Base-by-base conservation (phyloP, 768 basidiomycete species). In the Amylocystis lapponica region DNA sequence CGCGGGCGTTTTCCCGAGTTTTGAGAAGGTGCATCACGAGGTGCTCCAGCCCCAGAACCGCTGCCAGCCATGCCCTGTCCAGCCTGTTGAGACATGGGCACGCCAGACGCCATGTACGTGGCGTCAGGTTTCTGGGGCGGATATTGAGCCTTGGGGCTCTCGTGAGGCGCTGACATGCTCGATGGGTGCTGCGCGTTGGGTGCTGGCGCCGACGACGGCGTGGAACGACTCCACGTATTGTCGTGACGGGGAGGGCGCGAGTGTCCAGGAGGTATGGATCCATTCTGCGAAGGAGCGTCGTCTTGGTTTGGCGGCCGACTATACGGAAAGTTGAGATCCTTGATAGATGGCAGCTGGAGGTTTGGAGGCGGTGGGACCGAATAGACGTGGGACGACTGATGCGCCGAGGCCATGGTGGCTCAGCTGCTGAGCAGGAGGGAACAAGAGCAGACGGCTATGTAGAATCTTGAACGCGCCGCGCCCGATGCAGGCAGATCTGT, bases 401-500 rank as follows among this genome's bases (percentile, higher is more conserved):
- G 72, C 39, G 74, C 64, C 54, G 74, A 74, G 55, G 73, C 68
- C 74, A 78, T 79, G 50, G 50, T 44, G 54, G 53, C 51, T 58
- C 55, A 56, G 59, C 62, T 58, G 60, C 25, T 60, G 56, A 53
- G 59, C 54, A 53, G 50, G 44, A 39, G 47, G 57, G 53, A 66
- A 66, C 67, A 63, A 66, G 64, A 66, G 65, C 32, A 26, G 45
- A 41, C 42, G 33, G 33, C 44, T 30, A 20, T 16, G 39, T 21
- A 26, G 11, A 26, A 22, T 44, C 32, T 35, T 37, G 61, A 54
- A 63, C 59, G 56, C 66, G 64, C 75, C 77, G 79, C 76, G 75
- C 72, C 78, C 81, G 79, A 81, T 81, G 77, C 62, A 70, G 66
- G 66, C 75, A 76, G 79, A 81, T 76, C 74, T 75, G 35, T 27